Conservation (phyloP, 2,329 filamentous ascomycete species). For the Aspergillus sp. region DNA sequence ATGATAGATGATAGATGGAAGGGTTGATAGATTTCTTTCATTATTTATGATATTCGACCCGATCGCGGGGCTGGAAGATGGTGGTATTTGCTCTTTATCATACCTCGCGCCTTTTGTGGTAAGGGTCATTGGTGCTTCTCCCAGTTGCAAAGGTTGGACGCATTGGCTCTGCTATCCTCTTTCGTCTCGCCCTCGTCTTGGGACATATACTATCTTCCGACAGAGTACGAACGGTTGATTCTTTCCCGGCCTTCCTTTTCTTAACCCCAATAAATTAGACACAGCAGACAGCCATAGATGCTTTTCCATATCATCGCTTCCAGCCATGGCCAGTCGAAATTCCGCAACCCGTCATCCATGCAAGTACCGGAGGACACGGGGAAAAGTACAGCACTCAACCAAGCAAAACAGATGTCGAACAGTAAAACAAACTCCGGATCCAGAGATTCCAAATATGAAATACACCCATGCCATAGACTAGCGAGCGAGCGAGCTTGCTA, state of each 20-base stretch:
- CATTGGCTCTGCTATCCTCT: not conserved
- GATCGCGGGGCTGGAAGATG: not conserved
- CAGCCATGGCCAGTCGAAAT: not conserved
- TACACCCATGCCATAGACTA: not conserved
- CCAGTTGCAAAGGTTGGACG: not conserved
- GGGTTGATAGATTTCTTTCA: not conserved
- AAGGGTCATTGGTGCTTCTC: not conserved
- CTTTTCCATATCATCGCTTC: not conserved
- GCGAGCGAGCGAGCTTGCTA: not conserved
- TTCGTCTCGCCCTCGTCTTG: not conserved
- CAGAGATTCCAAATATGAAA: conserved; percentile 16
- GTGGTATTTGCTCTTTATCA: not conserved
- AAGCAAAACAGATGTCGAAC: conserved; percentile 1
- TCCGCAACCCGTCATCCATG: not conserved
- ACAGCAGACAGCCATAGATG: not conserved
- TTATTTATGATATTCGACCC: not conserved
- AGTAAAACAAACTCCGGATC: conserved; percentile 8
- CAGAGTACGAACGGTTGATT: not conserved
- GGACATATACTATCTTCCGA: not conserved
- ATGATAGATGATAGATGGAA: not conserved
- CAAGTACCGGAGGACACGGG: not conserved
- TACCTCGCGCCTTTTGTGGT: not conserved
- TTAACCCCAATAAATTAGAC: not conserved
- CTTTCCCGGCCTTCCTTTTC: not conserved
- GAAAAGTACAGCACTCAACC: not conserved